Percentiles rank a stretch among this genome's conserved stretches.
Conservation (phyloP, 768 basidiomycete genomes). For the Myochromella boudieri region DNA sequence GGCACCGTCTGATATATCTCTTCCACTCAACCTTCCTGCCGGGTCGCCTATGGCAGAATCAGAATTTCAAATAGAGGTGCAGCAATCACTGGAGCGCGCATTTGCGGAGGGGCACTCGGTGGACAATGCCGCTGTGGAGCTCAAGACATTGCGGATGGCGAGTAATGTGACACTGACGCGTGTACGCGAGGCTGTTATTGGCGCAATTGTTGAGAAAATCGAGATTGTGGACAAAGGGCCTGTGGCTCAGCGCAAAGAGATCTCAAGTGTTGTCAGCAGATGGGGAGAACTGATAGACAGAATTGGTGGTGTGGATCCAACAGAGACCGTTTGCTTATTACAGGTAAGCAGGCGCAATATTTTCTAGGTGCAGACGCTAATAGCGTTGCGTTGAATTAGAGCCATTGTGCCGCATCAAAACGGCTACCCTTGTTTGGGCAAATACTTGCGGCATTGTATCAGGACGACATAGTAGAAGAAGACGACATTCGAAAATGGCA, state of each 20-base stretch:
- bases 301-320: conserved; percentile 81
- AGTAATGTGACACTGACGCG: conserved; percentile 87
- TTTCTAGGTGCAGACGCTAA: not conserved
- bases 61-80: conserved; percentile 77
- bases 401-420: conserved; percentile 61
- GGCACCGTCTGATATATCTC: conserved; percentile 49
- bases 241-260: conserved; percentile 61
- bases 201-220: conserved; percentile 77
- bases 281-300: conserved; percentile 85
- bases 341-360: conserved; percentile 51
- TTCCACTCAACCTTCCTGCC: conserved; percentile 38
- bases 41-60: conserved; percentile 46
- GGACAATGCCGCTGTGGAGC: conserved; percentile 90
- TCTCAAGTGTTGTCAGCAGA: conserved; percentile 58
- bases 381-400: conserved; percentile 33
- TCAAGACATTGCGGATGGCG: conserved; percentile 96
- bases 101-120: conserved; percentile 90
- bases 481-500: conserved; percentile 92
- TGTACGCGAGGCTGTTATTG: conserved; percentile 86
- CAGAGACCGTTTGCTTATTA: conserved; percentile 74
- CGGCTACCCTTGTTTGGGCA: conserved; percentile 78
- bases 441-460: conserved; percentile 84
- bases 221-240: conserved; percentile 57
- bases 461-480: conserved; percentile 89
- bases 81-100: conserved; percentile 87